Percentiles rank a stretch among this genome's conserved stretches.
phyloP scores from a whole-genome alignment of 495 filamentous ascomycete genomes.

The Aspergillus incahuasiensis region DNA sequence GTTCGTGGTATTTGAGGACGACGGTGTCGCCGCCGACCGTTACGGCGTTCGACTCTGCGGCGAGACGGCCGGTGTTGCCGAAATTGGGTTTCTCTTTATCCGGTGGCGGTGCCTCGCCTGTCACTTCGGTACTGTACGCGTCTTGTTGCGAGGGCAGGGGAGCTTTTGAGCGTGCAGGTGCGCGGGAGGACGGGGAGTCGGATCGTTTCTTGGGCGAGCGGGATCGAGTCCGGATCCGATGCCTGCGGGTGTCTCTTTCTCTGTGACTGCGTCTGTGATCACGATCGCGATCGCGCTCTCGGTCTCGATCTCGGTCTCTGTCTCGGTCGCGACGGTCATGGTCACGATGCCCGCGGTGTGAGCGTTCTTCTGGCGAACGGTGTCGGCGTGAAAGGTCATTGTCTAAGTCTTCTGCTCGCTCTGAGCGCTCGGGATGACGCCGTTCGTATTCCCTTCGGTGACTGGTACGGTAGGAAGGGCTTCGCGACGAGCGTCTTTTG shows the following conservation, averaged over 20 bases:
- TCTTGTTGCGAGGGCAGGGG: constrained; percentile 68
- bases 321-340: neutral
- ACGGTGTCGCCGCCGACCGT: constrained; percentile 61
- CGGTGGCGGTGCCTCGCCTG: constrained; percentile 27
- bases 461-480: constrained; percentile 21
- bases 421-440: constrained; percentile 26
- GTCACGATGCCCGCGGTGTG: constrained; percentile 23
- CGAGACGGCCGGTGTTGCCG: constrained; percentile 71
- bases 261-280: constrained; percentile 23
- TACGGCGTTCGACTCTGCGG: constrained; percentile 83
- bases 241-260: constrained; percentile 24
- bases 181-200: constrained; percentile 24
- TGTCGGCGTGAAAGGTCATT: constrained; percentile 29
- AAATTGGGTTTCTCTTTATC: constrained; percentile 90
- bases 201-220: constrained; percentile 30
- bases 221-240: constrained; percentile 27
- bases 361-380: constrained; percentile 23
- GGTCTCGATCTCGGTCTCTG: neutral
- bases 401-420: constrained; percentile 23
- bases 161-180: constrained; percentile 39
- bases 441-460: constrained; percentile 22
- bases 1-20: constrained; percentile 93
- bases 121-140: constrained; percentile 56
- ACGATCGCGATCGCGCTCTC: constrained; percentile 16
- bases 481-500: constrained; percentile 29